These are phyloP conservation scores for Fusarium equiseti DNA, from an alignment of 2,329 filamentous ascomycete species.

Conservation along the genomic window DNA sequence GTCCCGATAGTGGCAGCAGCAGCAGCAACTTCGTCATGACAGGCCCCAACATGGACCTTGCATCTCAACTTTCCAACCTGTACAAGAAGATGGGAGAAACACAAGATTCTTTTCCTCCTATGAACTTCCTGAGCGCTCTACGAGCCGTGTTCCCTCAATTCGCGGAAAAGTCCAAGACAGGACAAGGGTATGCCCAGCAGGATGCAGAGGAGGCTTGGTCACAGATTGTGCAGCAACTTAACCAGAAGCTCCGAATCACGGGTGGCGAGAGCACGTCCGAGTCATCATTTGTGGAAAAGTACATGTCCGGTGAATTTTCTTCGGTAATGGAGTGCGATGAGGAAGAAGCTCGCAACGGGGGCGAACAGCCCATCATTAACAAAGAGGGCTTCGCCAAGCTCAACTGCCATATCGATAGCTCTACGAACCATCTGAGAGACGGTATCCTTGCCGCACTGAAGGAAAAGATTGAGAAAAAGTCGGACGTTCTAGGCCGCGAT, in stretches of 20 bases:
- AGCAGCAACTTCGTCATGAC: slow-evolving; percentile 61
- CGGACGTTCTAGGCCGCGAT: slow-evolving; percentile 80
- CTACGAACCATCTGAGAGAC: slow-evolving; percentile 91
- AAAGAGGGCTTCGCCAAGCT: slow-evolving; percentile 89
- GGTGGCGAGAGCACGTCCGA: slow-evolving; percentile 62
- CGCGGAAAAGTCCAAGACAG: slow-evolving; percentile 85
- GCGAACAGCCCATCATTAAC: slow-evolving; percentile 75
- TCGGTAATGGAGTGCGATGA: slow-evolving; percentile 88
- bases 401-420: slow-evolving; percentile 91
- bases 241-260: slow-evolving; percentile 79
- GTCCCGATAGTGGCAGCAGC: slow-evolving; percentile 42
- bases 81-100: slow-evolving; percentile 93
- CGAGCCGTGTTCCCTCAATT: slow-evolving; percentile 90
- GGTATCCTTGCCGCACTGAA: slow-evolving; percentile 85
- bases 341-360: slow-evolving; percentile 76
- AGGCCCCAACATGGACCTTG: slow-evolving; percentile 70
- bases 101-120: slow-evolving; percentile 85
- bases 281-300: slow-evolving; percentile 86
- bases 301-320: slow-evolving; percentile 85
- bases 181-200: slow-evolving; percentile 92
- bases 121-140: slow-evolving; percentile 84
- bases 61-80: slow-evolving; percentile 80
- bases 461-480: slow-evolving; percentile 93
- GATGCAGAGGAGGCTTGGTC: slow-evolving; percentile 99
- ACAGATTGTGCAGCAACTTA: slow-evolving; percentile 87